phyloP scores from a whole-genome alignment of 148 eudicot genomes.

The Rhododendron kiyosumense region DNA sequence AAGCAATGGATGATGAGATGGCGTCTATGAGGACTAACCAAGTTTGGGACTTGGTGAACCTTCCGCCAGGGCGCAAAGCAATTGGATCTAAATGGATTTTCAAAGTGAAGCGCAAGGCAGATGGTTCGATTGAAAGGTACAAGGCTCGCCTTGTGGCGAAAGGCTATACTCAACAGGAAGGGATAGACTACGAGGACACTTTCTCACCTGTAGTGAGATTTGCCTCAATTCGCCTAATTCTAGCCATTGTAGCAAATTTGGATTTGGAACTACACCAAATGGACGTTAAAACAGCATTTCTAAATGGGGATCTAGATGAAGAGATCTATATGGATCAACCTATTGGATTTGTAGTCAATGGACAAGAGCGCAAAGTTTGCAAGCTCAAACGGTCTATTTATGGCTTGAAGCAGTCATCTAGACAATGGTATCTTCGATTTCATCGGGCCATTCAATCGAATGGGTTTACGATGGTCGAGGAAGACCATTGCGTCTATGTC shows the following conservation, averaged over 20 bases:
- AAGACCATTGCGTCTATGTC: not conserved
- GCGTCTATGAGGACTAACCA: not conserved
- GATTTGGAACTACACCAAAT: not conserved
- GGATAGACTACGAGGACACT: not conserved
- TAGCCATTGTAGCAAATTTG: not conserved
- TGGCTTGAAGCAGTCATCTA: not conserved
- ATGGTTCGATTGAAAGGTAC: not conserved
- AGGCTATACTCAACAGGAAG: not conserved
- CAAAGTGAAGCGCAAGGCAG: not conserved
- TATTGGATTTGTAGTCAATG: not conserved
- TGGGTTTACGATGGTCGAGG: no score
- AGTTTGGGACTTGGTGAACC: not conserved
- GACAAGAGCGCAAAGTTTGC: not conserved
- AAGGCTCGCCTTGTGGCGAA: slow-evolving; percentile 4
- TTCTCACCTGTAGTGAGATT: not conserved
- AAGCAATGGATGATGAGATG: not conserved
- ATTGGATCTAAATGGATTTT: slow-evolving; percentile 1
- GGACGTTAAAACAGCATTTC: not conserved
- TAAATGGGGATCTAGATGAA: slow-evolving; percentile 7
- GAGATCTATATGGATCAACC: slow-evolving; percentile 6
- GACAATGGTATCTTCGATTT: not conserved
- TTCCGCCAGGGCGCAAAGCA: not conserved
- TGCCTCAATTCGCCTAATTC: not conserved
- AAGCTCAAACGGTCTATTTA: not conserved
- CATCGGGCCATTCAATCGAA: not conserved